Conservation (phyloP, 2,329 filamentous ascomycete species). For the Pyrenochaeta sp. region DNA sequence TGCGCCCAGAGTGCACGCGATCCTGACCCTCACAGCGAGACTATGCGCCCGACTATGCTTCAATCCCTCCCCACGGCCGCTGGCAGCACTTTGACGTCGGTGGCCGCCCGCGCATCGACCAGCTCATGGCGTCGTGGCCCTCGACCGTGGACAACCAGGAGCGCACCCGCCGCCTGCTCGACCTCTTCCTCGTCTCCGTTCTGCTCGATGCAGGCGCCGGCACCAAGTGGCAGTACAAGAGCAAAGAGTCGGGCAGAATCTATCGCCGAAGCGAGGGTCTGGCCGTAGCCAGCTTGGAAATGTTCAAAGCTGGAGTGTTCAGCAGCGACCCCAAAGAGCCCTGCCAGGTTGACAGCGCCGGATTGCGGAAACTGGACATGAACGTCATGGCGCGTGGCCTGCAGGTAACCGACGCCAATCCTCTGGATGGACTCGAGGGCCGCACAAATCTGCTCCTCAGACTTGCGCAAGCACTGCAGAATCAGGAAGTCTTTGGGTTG, state of each 20-base stretch:
- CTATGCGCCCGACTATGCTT: slow-evolving; percentile 70
- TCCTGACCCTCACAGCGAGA: slow-evolving; percentile 62
- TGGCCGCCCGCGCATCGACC: slow-evolving; percentile 74
- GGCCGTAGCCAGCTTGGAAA: slow-evolving; percentile 79
- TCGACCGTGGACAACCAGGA: slow-evolving; percentile 74
- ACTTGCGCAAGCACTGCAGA: slow-evolving; percentile 77
- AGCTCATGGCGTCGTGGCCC: slow-evolving; percentile 74
- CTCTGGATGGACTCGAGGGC: slow-evolving; percentile 84
- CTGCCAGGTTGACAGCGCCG: slow-evolving; percentile 87
- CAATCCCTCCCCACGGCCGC: slow-evolving; percentile 81
- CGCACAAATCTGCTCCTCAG: slow-evolving; percentile 79
- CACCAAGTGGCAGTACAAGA: slow-evolving; percentile 90
- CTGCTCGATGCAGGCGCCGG: slow-evolving; percentile 89
- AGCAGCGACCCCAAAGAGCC: slow-evolving; percentile 83
- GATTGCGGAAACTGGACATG: slow-evolving; percentile 75
- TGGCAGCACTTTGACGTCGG: slow-evolving; percentile 88
- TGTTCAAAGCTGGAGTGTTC: slow-evolving; percentile 93
- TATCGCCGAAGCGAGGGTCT: slow-evolving; percentile 89
- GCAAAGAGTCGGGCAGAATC: slow-evolving; percentile 81
- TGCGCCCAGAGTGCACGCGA: neutral
- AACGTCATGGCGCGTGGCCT: slow-evolving; percentile 80
- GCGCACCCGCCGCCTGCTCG: slow-evolving; percentile 76
- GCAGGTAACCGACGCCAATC: slow-evolving; percentile 82
- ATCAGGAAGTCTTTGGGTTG: slow-evolving; percentile 82
- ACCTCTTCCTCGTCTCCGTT: slow-evolving; percentile 81